Base-by-base conservation (phyloP, 495 filamentous ascomycete species). In the Penicillium nucicola region DNA sequence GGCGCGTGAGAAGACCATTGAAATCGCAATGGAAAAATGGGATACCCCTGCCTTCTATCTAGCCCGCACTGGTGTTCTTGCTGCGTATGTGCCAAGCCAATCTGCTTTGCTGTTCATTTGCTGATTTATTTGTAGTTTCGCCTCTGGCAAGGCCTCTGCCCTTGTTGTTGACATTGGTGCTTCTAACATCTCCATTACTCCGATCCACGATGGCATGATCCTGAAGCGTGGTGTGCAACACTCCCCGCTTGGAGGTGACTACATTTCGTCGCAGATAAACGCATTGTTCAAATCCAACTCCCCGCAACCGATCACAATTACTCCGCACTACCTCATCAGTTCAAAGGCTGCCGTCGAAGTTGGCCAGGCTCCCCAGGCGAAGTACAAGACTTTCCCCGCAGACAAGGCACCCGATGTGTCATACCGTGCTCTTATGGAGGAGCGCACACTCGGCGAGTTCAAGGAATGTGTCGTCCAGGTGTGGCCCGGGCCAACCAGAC, bases 391-490 rank as follows among this genome's bases (percentile, higher is more conserved):
- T 14, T 96, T 90, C 64, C 68, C 77, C 8, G 76, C 77, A 17
- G 76, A 76, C 15, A 72, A 71, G 50, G 79, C 84, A 34, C 86
- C 90, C 6, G 69, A 81, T 42, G 78, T 78, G 4, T 87, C 85
- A 25, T 97, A 89, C 79, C 84, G 87, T 54, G 74, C 75, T 13
- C 80, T 90, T 22, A 82, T 97, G 68, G 95, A 98, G 77, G 95
- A 97, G 59, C 88, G 93, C 37, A 86, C 96, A 12, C 71, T 97
- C 18, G 88, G 86, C 33, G 89, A 96, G 62, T 98, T 97, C 78
- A 98, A 98, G 74, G 95, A 98, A 73, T 92, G 86, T 40, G 90
- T 96, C 37, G 92, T 97, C 20, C 88, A 95, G 63, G 82, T 91
- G 22, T 97, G 92, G 92, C 77, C 80, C n/a, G 90, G 90, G 1